Evolutionary conservation across 305 asterid genomes (phyloP), one percentile per base, ranked within the genome.

Genomic region (Galium porrigens): DNA sequence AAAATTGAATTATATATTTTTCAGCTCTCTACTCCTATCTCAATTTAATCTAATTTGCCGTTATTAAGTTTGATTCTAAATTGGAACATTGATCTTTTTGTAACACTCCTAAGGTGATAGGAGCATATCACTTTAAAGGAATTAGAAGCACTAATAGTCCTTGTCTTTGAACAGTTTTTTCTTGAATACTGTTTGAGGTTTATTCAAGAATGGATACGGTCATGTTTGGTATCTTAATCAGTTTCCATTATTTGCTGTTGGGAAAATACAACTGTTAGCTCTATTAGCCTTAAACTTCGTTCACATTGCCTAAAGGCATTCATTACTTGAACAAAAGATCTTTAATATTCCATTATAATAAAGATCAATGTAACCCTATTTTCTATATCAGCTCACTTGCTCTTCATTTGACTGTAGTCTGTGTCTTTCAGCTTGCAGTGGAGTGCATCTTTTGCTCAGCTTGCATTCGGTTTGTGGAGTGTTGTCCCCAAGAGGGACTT

Each of bases 361-460:
- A 58, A 58, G 20, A 30, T n/a, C 25, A 14, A 14, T 14, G n/a
- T 14, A 12, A 58, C 17, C 60, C 4, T n/a, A 30, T 30, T 12
- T 8, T 32, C 18, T 15, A 14, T 32, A 17, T 20, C 29, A 48
- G 3, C 7, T 18, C 20, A 32, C 33, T 63, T n/a, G n/a, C 58
- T 48, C 58, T 48, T 63, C 30, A 37, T 29, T 74, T 61, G 62
- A 37, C 63, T 63, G 66, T 36, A 54, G 73, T 61, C 70, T 32
- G 12, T 67, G 41, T 69, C 71, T 65, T 76, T 78, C 95, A 94
- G 99, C 94, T 94, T 65, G 97, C 99, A 65, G 97, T 89, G 73
- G 99, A 94, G 82, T 94, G 99, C 76, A 94, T 94, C 72, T 92
- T 94, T 86, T 94, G 99, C 81, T 94, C 99, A 59, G 99, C 99